Percentiles rank a stretch among this genome's conserved stretches.
These are phyloP conservation scores for Coemansia sp. DNA, from an alignment of 192 early-diverging fungal genomes.

Conservation along the genomic window DNA sequence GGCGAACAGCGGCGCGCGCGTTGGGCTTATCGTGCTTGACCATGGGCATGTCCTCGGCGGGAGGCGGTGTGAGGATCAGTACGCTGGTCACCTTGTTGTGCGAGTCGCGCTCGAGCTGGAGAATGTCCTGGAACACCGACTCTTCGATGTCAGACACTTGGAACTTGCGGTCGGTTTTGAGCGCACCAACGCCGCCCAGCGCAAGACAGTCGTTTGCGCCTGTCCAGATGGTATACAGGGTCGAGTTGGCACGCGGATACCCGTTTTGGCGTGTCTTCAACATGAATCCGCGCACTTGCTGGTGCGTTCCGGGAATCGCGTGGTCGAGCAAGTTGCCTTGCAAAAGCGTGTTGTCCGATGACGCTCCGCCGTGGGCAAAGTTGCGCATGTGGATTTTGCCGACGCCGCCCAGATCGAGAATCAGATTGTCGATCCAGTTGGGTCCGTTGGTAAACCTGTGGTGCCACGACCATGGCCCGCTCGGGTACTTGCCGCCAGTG, in stretches of 20 bases:
- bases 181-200: conserved; percentile 23
- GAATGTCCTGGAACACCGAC: conserved; percentile 38
- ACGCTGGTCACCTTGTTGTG: conserved; percentile 41
- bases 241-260: conserved; percentile 33
- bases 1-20: conserved; percentile 16
- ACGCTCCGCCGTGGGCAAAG: conserved; percentile 51
- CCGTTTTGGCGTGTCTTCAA: conserved; percentile 35
- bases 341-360: conserved; percentile 35
- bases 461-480: conserved; percentile 51
- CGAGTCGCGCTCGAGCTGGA: conserved; percentile 54
- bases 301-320: conserved; percentile 33
- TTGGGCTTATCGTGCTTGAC: conserved; percentile 22
- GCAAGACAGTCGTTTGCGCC: conserved; percentile 47
- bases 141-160: conserved; percentile 23
- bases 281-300: conserved; percentile 53
- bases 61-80: conserved; percentile 44
- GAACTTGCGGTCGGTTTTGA: conserved; percentile 15
- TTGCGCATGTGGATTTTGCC: conserved; percentile 53
- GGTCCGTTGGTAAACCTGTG: conserved; percentile 54
- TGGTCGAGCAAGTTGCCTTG: conserved; percentile 41
- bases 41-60: conserved; percentile 49
- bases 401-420: conserved; percentile 46
- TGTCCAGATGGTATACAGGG: conserved; percentile 52
- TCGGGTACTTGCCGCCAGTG: conserved; percentile 50
- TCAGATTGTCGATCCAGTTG: conserved; percentile 55